Evolutionary conservation across 2,329 filamentous ascomycete species (phyloP).

Genomic region (Stagonosporopsis rhizophila): DNA sequence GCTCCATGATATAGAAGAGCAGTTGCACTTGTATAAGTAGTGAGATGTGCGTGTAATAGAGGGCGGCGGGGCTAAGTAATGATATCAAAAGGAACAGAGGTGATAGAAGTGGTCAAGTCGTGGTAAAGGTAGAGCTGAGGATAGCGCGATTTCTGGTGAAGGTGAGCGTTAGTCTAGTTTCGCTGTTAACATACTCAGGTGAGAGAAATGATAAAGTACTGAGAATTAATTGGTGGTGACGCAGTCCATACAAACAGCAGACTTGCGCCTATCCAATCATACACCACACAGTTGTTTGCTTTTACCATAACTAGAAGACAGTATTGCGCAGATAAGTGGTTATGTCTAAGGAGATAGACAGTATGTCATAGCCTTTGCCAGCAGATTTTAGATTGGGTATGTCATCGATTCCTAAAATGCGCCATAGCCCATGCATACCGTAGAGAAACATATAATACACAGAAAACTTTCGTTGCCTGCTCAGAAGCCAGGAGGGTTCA

Average conservation of each 20-base stretch:
- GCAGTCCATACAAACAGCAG: neutral
- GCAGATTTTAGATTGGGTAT: conserved; percentile 1
- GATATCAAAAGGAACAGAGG: too few species aligned
- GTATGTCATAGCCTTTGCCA: neutral
- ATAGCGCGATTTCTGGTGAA: neutral
- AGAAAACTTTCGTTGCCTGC: conserved; percentile 8
- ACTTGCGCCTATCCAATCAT: neutral
- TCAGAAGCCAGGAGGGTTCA: conserved; percentile 93
- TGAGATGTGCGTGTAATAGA: too few species aligned
- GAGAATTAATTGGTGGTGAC: neutral
- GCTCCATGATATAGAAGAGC: neutral
- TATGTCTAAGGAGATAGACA: neutral
- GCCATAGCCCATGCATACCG: conserved; percentile 26
- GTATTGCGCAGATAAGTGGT: neutral
- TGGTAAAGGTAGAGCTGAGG: conserved; percentile 12
- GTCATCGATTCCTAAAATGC: conserved; percentile 17
- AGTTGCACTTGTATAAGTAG: neutral
- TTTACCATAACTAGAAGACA: neutral
- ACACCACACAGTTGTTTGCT: neutral
- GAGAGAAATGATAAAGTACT: too few species aligned
- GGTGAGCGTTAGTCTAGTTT: neutral
- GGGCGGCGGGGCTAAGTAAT: too few species aligned
- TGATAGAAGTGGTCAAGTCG: neutral
- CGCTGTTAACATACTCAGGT: neutral
- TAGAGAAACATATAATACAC: conserved; percentile 39